Evolutionary conservation across 371 early-diverging fungal species (phyloP).

Genomic region (Sporodiniella umbellata): DNA sequence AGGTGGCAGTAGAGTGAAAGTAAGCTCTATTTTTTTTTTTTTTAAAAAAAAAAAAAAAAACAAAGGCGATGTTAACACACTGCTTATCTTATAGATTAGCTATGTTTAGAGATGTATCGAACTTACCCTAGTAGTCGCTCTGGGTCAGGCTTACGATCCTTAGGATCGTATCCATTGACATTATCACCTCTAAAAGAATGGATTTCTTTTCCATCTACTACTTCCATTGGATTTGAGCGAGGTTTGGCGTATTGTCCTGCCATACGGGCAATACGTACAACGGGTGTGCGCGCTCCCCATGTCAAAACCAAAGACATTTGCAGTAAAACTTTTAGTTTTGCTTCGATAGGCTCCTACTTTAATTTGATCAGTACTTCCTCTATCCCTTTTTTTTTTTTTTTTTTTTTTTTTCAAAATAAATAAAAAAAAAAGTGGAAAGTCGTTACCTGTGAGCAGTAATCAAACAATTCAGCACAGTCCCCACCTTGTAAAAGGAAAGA

Average conservation of each 20-base stretch:
- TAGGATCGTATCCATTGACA: slow-evolving; percentile 90
- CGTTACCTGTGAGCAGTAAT: slow-evolving; percentile 87
- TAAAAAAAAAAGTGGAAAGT: too few relatives aligned
- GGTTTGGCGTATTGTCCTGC: slow-evolving; percentile 98
- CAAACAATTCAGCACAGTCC: slow-evolving; percentile 97
- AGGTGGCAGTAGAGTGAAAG: slow-evolving; percentile 96
- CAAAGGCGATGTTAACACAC: too few relatives aligned
- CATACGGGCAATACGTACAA: slow-evolving; percentile 96
- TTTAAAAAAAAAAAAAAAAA: too few relatives aligned
- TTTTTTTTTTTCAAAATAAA: background rate
- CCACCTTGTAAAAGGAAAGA: slow-evolving; percentile 96
- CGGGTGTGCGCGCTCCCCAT: slow-evolving; percentile 91
- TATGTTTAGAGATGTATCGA: background rate
- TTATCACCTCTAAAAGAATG: slow-evolving; percentile 86
- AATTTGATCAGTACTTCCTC: too few relatives aligned
- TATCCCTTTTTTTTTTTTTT: slow-evolving; percentile 32
- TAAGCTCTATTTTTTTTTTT: slow-evolving; percentile 85
- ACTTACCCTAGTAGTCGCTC: slow-evolving; percentile 79
- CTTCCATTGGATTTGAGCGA: slow-evolving; percentile 88
- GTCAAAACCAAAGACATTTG: slow-evolving; percentile 95
- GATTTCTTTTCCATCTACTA: slow-evolving; percentile 79
- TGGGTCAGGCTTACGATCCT: slow-evolving; percentile 91
- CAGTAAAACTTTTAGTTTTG: slow-evolving; percentile 91
- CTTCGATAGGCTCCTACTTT: slow-evolving; percentile 88
- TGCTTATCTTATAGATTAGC: background rate